Evolutionary conservation across 495 filamentous ascomycete genomes (phyloP).

Genomic region (Pseudotulostoma volvatum): DNA sequence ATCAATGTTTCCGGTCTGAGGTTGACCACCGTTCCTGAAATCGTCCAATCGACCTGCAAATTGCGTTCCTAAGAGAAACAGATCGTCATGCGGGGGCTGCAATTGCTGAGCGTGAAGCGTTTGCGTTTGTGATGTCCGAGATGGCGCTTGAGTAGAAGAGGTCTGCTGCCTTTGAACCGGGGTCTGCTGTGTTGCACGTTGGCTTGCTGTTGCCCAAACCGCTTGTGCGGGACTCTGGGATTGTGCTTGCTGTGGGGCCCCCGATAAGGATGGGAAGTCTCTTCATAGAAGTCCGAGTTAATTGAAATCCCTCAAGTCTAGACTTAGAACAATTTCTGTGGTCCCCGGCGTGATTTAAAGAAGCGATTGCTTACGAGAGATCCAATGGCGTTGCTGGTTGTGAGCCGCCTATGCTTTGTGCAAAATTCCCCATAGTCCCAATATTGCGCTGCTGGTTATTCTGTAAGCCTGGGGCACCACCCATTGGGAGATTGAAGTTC

Average conservation of each 20-base stretch:
- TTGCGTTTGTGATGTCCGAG: slow-evolving; percentile 34
- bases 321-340: too few relatives aligned
- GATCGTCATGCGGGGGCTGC: slow-evolving; percentile 40
- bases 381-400: slow-evolving; percentile 62
- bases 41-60: slow-evolving; percentile 41
- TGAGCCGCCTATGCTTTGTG: slow-evolving; percentile 62
- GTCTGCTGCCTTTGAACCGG: slow-evolving; percentile 52
- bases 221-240: slow-evolving; percentile 37
- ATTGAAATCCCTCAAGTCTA: too few relatives aligned
- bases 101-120: slow-evolving; percentile 38
- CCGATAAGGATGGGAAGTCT: slow-evolving; percentile 73
- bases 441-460: slow-evolving; percentile 45
- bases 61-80: slow-evolving; percentile 34
- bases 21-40: slow-evolving; percentile 44
- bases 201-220: slow-evolving; percentile 51
- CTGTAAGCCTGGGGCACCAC: slow-evolving; percentile 42
- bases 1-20: slow-evolving; percentile 53
- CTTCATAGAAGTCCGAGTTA: too few relatives aligned
- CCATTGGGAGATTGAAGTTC: slow-evolving; percentile 64
- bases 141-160: slow-evolving; percentile 28
- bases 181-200: slow-evolving; percentile 40
- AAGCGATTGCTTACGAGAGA: slow-evolving; percentile 63
- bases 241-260: slow-evolving; percentile 48
- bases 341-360: background rate
- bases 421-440: slow-evolving; percentile 53